Evolutionary conservation across 305 asterid genomes (phyloP), one percentile per base, ranked within the genome.

Genomic region (Solanum hybrid): DNA sequence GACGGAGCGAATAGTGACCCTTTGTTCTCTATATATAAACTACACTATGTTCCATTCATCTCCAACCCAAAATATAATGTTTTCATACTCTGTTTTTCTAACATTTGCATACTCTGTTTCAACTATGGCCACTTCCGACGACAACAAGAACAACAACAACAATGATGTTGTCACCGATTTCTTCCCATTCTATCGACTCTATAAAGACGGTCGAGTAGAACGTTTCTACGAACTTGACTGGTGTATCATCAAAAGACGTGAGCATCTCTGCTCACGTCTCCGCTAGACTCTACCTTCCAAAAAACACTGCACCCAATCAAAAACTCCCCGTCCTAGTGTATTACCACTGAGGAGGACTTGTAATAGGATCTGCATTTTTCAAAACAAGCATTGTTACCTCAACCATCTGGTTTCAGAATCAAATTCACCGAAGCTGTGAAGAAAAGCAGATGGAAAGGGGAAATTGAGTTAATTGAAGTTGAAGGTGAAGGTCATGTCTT

Each of bases 331-430:
- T 93, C 89, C 67, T 93, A 12, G 75, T 93, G 75, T 92, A 93
- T 84, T 92, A 85, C 92, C 96, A 93, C 40, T 94, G 94, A 9
- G 96, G 95, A 7, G 97, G 91, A 6, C 93, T 95, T 78, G 91
- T 93, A 80, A 2, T 93, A 26, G 95, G 90, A 6, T 93, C 95
- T 34, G 92, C 96, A 57, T 95, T 93, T 91, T 90, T 91, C 40
- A 64, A 87, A 83, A 51, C 61, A 37, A 94, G 5, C 91, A 90
- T 26, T 69, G 69, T 37, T 91, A 88, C 12, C 5, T 90, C 4
- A 90, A 64, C 51, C 34, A 57, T 13, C 8, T 90, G 16, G 88
- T 84, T 11, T 76, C 69, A 0, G 76, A 89, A 77, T 71, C 92
- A 34, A 83, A 64, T 16, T n/a, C n/a, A n/a, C n/a, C n/a, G n/a